Base-by-base conservation (phyloP, 2,329 filamentous ascomycete genomes). In the Talaromyces sp. region DNA sequence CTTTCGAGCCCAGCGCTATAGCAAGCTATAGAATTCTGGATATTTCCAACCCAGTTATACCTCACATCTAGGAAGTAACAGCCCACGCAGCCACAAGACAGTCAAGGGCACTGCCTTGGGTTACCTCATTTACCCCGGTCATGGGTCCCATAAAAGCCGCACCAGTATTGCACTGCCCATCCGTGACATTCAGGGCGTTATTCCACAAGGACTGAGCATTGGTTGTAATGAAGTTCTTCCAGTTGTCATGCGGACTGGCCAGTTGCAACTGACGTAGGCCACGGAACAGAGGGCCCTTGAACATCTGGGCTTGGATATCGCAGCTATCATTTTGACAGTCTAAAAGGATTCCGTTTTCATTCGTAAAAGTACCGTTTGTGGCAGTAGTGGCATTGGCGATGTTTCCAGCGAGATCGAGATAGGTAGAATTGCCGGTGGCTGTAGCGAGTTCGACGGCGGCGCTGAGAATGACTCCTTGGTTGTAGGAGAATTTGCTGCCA, bases 311-410 rank as follows among this genome's bases (percentile, higher is more conserved):
- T 27, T 55, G 54, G 25, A 39, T 25, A 42, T 55, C 54, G 32
- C 54, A 55, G 54, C 54, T 32, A 27, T 32, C 32, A 4, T 19
- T 55, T 1, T 8, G 15, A 33, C 54, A 55, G 19, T 55, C 54
- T 4, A 13, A 27, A 2, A 55, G 13, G 3, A 55, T 19, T 4
- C 54, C 54, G 36, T 55, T 55, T 39, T 33, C 54, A 25, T 55
- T n/a, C 6, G 54, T 15, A 55, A 55, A 55, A 1, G 54, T 55
- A 27, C 54, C 15, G 36, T 55, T 55, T 27, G 4, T 39, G 17
- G 54, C 32, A 15, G 54, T 55, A 33, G 54, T 55, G 22, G 54
- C 54, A 17, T 55, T 55, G n/a, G 54, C 30, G 32, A 55, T 55
- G 28, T 39, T 55, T 3, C 54, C 54, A 7, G 54, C 54, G 8